Evolutionary conservation across 2,329 filamentous ascomycete species (phyloP).

Genomic region (Chaetomiaceae sp.): DNA sequence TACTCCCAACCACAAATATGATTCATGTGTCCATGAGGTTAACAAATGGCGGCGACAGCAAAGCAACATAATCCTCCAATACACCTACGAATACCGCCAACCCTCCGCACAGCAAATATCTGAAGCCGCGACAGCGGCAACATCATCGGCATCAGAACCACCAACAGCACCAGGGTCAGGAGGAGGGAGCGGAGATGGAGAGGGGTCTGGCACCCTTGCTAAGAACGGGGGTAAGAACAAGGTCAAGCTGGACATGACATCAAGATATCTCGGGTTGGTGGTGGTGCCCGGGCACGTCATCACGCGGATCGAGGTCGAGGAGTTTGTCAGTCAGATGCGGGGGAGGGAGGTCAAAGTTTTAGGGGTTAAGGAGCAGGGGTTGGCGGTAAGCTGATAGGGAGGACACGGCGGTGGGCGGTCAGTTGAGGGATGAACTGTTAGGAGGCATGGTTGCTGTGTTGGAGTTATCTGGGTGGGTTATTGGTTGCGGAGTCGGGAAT

Average conservation of each 20-base stretch:
- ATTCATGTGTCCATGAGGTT: background rate
- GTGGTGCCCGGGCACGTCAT: conserved; percentile 86
- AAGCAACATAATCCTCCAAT: conserved; percentile 78
- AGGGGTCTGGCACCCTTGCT: background rate
- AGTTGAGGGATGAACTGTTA: background rate
- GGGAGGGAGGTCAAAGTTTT: background rate
- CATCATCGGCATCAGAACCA: background rate
- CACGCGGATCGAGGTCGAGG: conserved; percentile 81
- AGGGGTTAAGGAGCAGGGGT: background rate
- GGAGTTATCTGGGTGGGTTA: too few species aligned
- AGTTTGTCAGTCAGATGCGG: conserved; percentile 56
- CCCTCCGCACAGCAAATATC: conserved; percentile 52
- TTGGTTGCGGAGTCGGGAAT: too few species aligned
- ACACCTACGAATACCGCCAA: conserved; percentile 84
- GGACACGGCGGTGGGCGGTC: background rate
- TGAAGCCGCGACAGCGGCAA: conserved; percentile 22
- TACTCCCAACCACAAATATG: conserved; percentile 1
- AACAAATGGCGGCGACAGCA: conserved; percentile 62
- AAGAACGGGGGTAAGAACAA: conserved; percentile 29
- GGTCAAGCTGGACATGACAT: conserved; percentile 68
- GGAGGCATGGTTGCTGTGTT: too few species aligned
- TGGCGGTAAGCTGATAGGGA: background rate
- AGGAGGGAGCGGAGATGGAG: conserved; percentile 23
- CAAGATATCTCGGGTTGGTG: conserved; percentile 81
- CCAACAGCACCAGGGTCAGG: conserved; percentile 13